A percentile compares a stretch with the other conserved stretches of the same genome.
Conservation (phyloP, 495 filamentous ascomycete species). For the Xylaria nigripes region DNA sequence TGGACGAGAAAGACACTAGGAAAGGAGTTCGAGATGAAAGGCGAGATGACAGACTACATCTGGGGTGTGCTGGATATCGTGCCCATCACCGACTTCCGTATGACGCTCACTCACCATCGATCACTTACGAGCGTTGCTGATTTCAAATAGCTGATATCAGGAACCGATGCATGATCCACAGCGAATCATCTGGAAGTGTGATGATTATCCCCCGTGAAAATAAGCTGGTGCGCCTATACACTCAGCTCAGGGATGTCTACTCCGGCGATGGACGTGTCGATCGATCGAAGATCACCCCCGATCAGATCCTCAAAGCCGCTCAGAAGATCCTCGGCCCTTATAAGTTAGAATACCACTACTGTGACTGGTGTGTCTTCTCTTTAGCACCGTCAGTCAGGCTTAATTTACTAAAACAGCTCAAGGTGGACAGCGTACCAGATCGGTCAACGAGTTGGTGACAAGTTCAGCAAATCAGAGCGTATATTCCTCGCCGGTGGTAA, state of each 20-base stretch:
- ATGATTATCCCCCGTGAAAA: conserved; percentile 65
- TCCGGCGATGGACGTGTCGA: conserved; percentile 33
- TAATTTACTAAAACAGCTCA: background rate
- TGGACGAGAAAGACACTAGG: conserved; percentile 52
- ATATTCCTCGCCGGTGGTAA: conserved; percentile 54
- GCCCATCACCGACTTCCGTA: conserved; percentile 58
- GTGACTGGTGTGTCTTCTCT: conserved; percentile 43
- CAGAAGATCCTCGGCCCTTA: conserved; percentile 55
- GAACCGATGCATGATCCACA: conserved; percentile 59
- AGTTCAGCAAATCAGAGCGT: conserved; percentile 52
- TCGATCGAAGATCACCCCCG: conserved; percentile 49
- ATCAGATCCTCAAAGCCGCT: conserved; percentile 50
- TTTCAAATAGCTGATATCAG: conserved; percentile 50
- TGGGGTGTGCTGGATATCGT: conserved; percentile 62
- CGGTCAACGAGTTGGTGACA: conserved; percentile 62
- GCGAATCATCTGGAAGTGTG: conserved; percentile 52
- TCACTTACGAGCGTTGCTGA: background rate
- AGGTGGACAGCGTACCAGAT: conserved; percentile 50
- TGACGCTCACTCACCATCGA: conserved; percentile 5
- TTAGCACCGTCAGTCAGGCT: background rate
- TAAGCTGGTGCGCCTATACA: conserved; percentile 57
- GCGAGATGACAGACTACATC: conserved; percentile 56
- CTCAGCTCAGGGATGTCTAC: conserved; percentile 52
- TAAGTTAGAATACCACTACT: conserved; percentile 50
- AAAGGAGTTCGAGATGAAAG: conserved; percentile 42